Evolutionary conservation across 106 monocot genomes (phyloP).

Genomic region (Amphibolis antarctica): DNA sequence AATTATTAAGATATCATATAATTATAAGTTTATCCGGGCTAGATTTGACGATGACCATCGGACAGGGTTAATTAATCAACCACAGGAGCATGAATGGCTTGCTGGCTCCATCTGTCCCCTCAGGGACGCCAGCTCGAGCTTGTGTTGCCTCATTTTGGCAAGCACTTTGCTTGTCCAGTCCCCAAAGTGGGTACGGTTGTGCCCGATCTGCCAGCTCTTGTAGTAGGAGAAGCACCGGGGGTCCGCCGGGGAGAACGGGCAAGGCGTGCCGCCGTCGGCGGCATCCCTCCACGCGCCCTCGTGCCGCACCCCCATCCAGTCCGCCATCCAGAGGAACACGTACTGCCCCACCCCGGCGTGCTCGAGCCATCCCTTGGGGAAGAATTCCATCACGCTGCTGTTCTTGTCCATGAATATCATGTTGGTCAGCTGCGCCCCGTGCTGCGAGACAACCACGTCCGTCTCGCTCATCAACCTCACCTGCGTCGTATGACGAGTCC

Average conservation of each 20-base stretch:
- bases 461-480: conserved; percentile 50
- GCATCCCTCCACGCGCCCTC: conserved; percentile 46
- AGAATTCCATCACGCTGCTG: conserved; percentile 83
- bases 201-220: conserved; percentile 48
- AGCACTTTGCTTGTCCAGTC: conserved; percentile 43
- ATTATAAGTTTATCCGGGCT: too few relatives aligned
- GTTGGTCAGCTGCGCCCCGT: conserved; percentile 81
- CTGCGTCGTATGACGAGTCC: background rate
- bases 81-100: too few relatives aligned
- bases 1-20: too few relatives aligned
- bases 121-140: conserved; percentile 1
- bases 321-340: conserved; percentile 56
- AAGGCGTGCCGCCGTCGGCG: conserved; percentile 6
- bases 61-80: too few relatives aligned
- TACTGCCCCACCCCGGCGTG: conserved; percentile 54
- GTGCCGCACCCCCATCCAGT: conserved; percentile 44
- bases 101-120: too few relatives aligned
- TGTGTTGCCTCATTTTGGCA: conserved; percentile 23
- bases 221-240: conserved; percentile 36
- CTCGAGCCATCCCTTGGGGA: conserved; percentile 68
- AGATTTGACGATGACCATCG: too few relatives aligned
- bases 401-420: conserved; percentile 69
- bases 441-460: conserved; percentile 46
- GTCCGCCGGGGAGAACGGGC: conserved; percentile 12
- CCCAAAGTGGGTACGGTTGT: conserved; percentile 38